Evolutionary conservation across 306 rosid genomes (phyloP).

Genomic region (Corylus heterophylla): DNA sequence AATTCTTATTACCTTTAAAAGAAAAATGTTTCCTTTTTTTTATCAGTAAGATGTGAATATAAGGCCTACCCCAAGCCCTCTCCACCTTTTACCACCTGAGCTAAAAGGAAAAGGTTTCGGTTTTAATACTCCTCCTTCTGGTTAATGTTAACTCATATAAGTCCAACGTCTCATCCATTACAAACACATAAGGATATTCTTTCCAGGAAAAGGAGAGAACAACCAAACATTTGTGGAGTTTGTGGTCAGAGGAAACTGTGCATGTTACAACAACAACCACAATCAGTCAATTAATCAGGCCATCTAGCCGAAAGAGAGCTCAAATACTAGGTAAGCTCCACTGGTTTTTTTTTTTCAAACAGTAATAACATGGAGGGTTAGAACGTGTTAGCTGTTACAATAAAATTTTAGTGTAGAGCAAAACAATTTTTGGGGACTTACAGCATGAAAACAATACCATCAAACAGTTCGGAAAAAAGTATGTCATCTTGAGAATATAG

Average conservation of each 20-base stretch:
- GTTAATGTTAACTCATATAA: neutral
- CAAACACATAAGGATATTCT: neutral
- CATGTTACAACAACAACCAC: neutral
- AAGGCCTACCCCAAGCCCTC: neutral
- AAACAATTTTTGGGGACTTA: too few species aligned
- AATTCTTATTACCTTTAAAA: conserved; percentile 1
- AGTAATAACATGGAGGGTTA: too few species aligned
- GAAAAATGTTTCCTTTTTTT: neutral
- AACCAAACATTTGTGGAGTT: neutral
- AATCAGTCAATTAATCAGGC: too few species aligned
- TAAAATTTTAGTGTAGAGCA: too few species aligned
- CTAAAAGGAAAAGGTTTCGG: neutral
- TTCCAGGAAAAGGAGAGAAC: neutral
- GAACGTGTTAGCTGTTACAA: too few species aligned
- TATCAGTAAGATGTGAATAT: neutral
- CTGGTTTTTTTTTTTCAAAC: too few species aligned
- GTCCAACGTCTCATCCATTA: neutral
- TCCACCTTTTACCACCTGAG: neutral
- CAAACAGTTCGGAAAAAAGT: too few species aligned
- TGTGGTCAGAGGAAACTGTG: neutral
- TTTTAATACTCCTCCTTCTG: neutral
- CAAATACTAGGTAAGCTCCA: too few species aligned
- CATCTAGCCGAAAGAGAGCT: too few species aligned
- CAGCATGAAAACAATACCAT: too few species aligned
- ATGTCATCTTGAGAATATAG: too few species aligned